Percentiles rank a stretch among this genome's conserved stretches.
These are phyloP conservation scores for Balamuthia mandrillaris DNA, from an alignment of 208 protist species.

Conservation along the genomic window DNA sequence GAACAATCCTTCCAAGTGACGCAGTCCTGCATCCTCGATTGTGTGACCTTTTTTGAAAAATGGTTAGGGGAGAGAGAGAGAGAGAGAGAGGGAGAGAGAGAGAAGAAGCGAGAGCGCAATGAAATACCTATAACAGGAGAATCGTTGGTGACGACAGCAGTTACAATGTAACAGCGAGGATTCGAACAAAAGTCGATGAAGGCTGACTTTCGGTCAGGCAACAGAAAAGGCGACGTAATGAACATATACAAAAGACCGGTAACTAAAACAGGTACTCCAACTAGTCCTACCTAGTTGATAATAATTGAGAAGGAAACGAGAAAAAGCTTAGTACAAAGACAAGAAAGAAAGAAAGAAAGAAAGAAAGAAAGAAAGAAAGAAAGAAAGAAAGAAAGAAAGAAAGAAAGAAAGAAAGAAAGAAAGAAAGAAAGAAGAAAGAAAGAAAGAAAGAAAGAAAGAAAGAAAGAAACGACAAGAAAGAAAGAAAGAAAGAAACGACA, in stretches of 20 bases:
- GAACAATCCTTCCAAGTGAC: too few species aligned
- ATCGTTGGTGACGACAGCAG: too few species aligned
- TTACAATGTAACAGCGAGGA: too few species aligned
- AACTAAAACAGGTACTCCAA: background rate
- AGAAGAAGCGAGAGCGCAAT: too few species aligned
- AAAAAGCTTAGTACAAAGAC: background rate
- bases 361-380: background rate
- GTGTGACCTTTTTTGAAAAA: background rate
- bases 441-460: background rate
- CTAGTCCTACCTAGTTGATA: background rate
- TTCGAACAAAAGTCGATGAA: too few species aligned
- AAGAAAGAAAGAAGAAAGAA: background rate
- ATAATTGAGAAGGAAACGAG: background rate
- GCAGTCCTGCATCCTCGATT: background rate
- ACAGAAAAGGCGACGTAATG: background rate
- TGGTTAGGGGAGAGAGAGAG: background rate
- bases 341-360: background rate
- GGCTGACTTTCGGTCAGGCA: slow-evolving; percentile 10
- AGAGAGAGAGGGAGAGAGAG: too few species aligned
- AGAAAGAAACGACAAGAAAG: background rate
- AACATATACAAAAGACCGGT: background rate
- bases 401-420: slow-evolving; percentile 21
- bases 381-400: too few species aligned
- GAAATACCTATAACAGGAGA: too few species aligned
- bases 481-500: background rate